phyloP scores from a whole-genome alignment of 192 early-diverging fungal species.

The Umbelopsis sp. region DNA sequence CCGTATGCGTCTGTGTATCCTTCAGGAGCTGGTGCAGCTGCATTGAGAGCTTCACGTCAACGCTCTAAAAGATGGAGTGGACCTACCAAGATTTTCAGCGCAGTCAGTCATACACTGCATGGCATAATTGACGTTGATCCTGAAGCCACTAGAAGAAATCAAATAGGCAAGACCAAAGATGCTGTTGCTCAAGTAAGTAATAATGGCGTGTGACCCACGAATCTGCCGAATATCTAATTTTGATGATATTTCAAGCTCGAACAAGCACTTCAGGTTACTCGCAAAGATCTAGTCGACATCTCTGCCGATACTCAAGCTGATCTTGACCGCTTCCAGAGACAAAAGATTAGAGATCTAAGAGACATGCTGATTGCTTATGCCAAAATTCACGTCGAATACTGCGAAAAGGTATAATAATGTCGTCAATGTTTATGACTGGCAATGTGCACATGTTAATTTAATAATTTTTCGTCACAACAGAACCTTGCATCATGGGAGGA shows the following conservation, averaged over 20 bases:
- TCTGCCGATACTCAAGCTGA: conserved; percentile 86
- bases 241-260: conserved; percentile 54
- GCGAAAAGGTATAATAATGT: conserved; percentile 57
- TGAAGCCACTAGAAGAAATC: conserved; percentile 82
- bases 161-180: conserved; percentile 86
- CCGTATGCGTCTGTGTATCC: conserved; percentile 17
- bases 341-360: conserved; percentile 87
- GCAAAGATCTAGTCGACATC: conserved; percentile 71
- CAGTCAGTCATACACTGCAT: conserved; percentile 74
- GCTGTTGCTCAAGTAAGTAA: conserved; percentile 59
- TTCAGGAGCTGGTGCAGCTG: conserved; percentile 17
- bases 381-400: conserved; percentile 70
- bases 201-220: not conserved
- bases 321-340: conserved; percentile 91
- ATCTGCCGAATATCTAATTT: not conserved
- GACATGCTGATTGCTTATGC: conserved; percentile 79
- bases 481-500: conserved; percentile 46
- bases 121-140: conserved; percentile 97
- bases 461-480: not conserved
- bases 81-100: conserved; percentile 54
- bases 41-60: conserved; percentile 25
- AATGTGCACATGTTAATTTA: not conserved
- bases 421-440: not conserved
- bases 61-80: conserved; percentile 41
- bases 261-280: conserved; percentile 72